Evolutionary conservation across 2,329 filamentous ascomycete genomes (phyloP), one percentile per base, ranked within the genome.

Genomic region (Botryotinia calthae): DNA sequence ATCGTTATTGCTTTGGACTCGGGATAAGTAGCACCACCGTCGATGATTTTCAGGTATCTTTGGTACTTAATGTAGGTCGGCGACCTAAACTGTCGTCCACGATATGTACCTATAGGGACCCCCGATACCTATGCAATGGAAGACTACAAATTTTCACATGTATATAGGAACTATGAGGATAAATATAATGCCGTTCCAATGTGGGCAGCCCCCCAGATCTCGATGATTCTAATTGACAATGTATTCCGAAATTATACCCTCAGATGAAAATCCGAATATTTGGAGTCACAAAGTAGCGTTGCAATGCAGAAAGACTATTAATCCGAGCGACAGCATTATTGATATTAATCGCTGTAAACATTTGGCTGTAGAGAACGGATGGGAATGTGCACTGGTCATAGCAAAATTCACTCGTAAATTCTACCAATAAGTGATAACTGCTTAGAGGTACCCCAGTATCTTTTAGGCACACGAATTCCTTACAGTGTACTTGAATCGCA

Each of bases 51-150:
- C 34, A 40, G 9, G 48, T 72, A 59, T 67, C 56, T 48, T 72
- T 58, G 40, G 62, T 31, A 59, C 18, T 58, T 44, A 10, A 59
- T 46, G 46, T 67, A 59, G 70, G 70, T 72, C 70, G 70, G 48
- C 70, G 70, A 72, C 61, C 70, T 59, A 59, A 62, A 20, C 37
- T 42, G 40, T 71, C 34, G 51, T 37, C 70, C 37, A 58, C 62
- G 28, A 59, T 61, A 72, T 64, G 70, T 67, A 59, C 16, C 44
- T 66, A 8, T 31, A 72, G 37, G 67, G 62, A 42, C 67, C 62
- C 70, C 70, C 70, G 70, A 67, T 58, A 46, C 40, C 25, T 58
- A 40, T 59, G 44, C 62, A 59, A 66, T 72, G 40, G 70, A 67
- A 42, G 40, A 44, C 31, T 59, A 65, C 46, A 20, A 25, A 58